Conservation (phyloP, 2,329 filamentous ascomycete genomes). For the Aspergillus pseudoglaucus region DNA sequence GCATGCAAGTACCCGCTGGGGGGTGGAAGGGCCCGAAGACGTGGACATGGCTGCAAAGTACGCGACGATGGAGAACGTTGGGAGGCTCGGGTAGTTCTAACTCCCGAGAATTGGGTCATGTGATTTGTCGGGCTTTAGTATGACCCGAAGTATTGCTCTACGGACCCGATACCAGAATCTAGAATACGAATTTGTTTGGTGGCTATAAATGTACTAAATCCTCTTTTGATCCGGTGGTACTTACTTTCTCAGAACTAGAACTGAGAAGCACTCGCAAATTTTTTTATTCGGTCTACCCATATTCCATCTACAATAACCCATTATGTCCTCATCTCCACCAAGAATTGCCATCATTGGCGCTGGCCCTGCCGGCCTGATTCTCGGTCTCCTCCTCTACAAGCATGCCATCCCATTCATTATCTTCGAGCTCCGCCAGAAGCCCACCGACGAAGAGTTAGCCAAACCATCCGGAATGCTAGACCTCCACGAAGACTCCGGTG, state of each 20-base stretch:
- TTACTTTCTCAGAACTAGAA: no score
- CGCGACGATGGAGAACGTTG: no score
- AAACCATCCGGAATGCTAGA: slow-evolving; percentile 20
- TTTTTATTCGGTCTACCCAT: not conserved
- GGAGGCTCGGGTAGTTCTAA: no score
- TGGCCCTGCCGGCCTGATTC: slow-evolving; percentile 28
- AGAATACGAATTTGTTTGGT: no score
- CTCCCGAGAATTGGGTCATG: no score
- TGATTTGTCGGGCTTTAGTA: no score
- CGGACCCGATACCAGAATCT: no score
- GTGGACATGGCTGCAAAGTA: not conserved
- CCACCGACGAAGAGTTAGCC: slow-evolving; percentile 10
- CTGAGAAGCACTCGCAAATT: no score
- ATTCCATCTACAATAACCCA: not conserved
- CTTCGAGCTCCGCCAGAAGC: slow-evolving; percentile 28
- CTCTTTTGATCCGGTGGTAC: no score
- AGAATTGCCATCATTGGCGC: slow-evolving; percentile 34
- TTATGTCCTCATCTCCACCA: slow-evolving; percentile 3
- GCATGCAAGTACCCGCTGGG: slow-evolving; percentile 43
- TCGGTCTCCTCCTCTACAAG: slow-evolving; percentile 17
- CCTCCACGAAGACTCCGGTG: slow-evolving; percentile 21
- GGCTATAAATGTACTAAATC: no score
- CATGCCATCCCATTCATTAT: slow-evolving; percentile 16
- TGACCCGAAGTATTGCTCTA: no score
- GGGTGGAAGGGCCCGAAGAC: not conserved